phyloP scores from a whole-genome alignment of 306 rosid species.

The Vachellia pachyceras region DNA sequence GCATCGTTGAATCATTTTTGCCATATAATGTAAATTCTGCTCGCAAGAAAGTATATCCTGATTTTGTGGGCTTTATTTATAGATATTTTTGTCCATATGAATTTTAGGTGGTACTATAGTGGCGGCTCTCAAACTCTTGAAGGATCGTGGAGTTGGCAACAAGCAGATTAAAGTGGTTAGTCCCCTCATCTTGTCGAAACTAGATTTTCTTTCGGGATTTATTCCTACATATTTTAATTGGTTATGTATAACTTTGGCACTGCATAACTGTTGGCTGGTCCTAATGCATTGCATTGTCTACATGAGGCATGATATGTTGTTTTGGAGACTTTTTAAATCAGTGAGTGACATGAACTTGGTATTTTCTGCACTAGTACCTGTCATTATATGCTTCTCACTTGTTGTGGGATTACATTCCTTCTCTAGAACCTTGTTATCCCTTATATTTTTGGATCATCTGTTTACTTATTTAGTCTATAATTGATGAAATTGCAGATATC shows the following conservation, averaged over 20 bases:
- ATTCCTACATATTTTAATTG: constrained; percentile 18
- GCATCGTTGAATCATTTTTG: constrained; percentile 22
- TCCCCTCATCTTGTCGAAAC: constrained; percentile 18
- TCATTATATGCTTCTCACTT: no score
- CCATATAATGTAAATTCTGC: background rate
- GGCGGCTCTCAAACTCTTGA: constrained; percentile 73
- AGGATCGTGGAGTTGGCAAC: constrained; percentile 75
- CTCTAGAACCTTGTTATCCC: no score
- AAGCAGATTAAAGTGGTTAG: constrained; percentile 87
- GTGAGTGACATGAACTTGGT: no score
- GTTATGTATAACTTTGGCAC: background rate
- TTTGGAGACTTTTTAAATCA: background rate
- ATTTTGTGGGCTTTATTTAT: background rate
- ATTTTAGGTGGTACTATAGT: constrained; percentile 87
- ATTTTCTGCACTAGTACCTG: no score
- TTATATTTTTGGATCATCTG: no score
- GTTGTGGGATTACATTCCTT: no score
- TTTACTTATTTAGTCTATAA: no score
- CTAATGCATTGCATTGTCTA: background rate
- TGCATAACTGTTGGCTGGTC: background rate
- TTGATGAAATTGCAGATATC: no score
- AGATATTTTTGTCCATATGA: constrained; percentile 17
- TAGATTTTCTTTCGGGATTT: background rate
- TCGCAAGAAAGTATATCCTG: background rate
- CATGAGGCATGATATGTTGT: background rate